These are phyloP conservation scores for Globisporangium irregulare DNA, from an alignment of 352 stramenopile genomes.

Conservation along the genomic window DNA sequence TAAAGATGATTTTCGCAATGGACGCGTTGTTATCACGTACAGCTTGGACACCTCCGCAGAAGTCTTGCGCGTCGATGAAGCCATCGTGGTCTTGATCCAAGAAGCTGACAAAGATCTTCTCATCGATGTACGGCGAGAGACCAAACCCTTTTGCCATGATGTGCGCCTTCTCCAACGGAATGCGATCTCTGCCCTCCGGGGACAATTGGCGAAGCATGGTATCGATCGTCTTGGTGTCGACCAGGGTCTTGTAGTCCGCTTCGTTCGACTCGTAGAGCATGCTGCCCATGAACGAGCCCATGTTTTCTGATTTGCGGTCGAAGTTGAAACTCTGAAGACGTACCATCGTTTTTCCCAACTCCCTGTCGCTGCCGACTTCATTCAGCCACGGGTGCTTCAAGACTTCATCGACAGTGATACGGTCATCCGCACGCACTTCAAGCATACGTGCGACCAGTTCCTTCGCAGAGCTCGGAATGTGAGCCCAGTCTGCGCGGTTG, in stretches of 20 bases:
- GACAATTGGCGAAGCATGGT: slow-evolving; percentile 67
- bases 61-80: slow-evolving; percentile 73
- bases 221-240: slow-evolving; percentile 56
- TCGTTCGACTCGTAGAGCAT: slow-evolving; percentile 59
- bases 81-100: slow-evolving; percentile 66
- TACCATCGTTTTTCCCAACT: slow-evolving; percentile 35
- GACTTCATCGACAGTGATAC: slow-evolving; percentile 68
- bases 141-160: slow-evolving; percentile 53
- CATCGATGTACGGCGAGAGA: slow-evolving; percentile 63
- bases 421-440: slow-evolving; percentile 64
- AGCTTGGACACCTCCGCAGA: slow-evolving; percentile 57
- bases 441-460: slow-evolving; percentile 75
- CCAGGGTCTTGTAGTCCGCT: slow-evolving; percentile 50
- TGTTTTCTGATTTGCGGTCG: slow-evolving; percentile 74
- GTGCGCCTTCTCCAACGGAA: slow-evolving; percentile 47
- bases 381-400: slow-evolving; percentile 65
- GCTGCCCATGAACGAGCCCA: slow-evolving; percentile 56
- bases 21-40: slow-evolving; percentile 51
- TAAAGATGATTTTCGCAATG: slow-evolving; percentile 67
- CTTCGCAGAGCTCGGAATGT: slow-evolving; percentile 55
- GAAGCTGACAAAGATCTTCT: slow-evolving; percentile 57
- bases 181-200: slow-evolving; percentile 38
- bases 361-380: slow-evolving; percentile 22
- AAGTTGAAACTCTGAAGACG: slow-evolving; percentile 81
- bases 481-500: slow-evolving; percentile 52